Conservation (phyloP, 1,284 basidiomycete species). For the Puccinia triticina region DNA sequence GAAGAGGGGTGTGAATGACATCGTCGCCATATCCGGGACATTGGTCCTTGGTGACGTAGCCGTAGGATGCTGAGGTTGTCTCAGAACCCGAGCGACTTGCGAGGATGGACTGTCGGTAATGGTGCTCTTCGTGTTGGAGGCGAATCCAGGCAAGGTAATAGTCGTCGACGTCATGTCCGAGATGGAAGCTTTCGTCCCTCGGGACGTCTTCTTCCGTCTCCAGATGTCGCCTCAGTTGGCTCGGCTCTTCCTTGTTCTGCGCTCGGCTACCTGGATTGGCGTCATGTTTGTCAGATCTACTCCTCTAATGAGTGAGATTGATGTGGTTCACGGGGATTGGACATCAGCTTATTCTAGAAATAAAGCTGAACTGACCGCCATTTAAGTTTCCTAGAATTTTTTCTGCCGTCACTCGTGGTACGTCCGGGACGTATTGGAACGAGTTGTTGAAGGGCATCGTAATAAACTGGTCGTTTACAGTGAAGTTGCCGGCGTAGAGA, state of each 20-base stretch:
- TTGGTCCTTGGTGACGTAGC: slow-evolving; percentile 57
- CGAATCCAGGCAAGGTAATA: slow-evolving; percentile 33
- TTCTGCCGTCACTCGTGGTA: slow-evolving; percentile 52
- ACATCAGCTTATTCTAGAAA: not conserved
- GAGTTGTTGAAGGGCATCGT: slow-evolving; percentile 66
- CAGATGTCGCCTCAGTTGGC: not conserved
- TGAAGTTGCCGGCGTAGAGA: slow-evolving; percentile 58
- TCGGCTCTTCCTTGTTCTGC: not conserved
- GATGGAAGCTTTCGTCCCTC: slow-evolving; percentile 33
- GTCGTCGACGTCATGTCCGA: slow-evolving; percentile 35
- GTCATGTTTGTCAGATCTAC: not conserved
- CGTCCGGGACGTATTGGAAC: slow-evolving; percentile 64
- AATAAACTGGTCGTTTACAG: slow-evolving; percentile 62
- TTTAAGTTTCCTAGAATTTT: slow-evolving; percentile 55
- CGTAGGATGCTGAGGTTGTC: slow-evolving; percentile 37
- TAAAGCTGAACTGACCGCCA: slow-evolving; percentile 50
- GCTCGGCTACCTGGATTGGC: slow-evolving; percentile 14
- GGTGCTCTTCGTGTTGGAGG: slow-evolving; percentile 19
- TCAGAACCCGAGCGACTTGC: not conserved
- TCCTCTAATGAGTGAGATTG: not conserved
- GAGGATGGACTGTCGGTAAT: not conserved
- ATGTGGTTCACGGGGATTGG: not conserved
- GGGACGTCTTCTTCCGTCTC: not conserved
- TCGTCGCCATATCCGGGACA: slow-evolving; percentile 76
- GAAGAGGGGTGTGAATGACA: slow-evolving; percentile 67